Conservation (phyloP, 2,329 filamentous ascomycete genomes). For the Ilyonectria destructans region DNA sequence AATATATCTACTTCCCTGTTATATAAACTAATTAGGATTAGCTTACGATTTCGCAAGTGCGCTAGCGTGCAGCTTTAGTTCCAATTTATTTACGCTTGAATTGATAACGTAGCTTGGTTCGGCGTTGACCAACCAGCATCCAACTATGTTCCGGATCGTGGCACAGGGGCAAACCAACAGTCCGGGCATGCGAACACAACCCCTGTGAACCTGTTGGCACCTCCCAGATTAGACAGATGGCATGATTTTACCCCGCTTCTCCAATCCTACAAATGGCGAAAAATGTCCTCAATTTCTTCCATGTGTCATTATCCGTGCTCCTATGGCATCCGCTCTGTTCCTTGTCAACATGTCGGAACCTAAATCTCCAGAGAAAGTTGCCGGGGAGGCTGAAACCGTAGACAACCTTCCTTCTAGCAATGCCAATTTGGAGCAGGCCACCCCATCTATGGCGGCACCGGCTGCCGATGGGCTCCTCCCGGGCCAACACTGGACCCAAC, state of each 20-base stretch:
- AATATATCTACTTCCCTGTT: too few relatives aligned
- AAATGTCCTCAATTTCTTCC: neutral
- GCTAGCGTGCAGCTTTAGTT: neutral
- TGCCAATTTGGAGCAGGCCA: neutral
- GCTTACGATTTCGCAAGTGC: too few relatives aligned
- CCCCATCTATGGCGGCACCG: too few relatives aligned
- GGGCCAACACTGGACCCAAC: neutral
- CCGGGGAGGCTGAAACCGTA: neutral
- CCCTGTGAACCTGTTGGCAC: conserved; percentile 1
- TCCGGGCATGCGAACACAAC: too few relatives aligned
- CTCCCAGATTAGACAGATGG: neutral
- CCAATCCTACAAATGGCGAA: neutral
- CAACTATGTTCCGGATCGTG: neutral
- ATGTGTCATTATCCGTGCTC: neutral
- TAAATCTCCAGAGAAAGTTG: neutral
- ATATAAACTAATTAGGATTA: too few relatives aligned
- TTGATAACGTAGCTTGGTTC: neutral
- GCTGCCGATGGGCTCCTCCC: neutral
- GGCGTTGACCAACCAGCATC: neutral
- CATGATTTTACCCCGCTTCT: conserved; percentile 4
- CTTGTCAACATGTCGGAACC: neutral
- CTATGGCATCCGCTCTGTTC: neutral
- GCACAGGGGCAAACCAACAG: neutral
- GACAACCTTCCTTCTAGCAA: neutral
- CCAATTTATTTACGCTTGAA: neutral